A percentile compares a stretch with the other conserved stretches of the same genome.
These are phyloP conservation scores for Trichoderma erinaceum DNA, from an alignment of 495 filamentous ascomycete species.

Conservation along the genomic window DNA sequence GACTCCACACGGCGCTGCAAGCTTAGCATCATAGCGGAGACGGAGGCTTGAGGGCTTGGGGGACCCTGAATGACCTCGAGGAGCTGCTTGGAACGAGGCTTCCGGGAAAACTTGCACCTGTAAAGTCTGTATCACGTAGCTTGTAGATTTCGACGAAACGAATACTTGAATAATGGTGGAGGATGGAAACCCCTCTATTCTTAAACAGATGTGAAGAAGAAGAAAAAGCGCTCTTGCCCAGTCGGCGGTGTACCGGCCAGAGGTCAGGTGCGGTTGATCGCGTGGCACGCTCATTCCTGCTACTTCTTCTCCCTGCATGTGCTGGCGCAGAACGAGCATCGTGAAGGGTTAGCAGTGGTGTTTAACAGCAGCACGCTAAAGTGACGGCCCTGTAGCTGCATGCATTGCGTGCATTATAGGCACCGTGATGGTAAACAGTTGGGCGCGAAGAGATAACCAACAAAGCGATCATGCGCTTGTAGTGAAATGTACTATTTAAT, in stretches of 20 bases:
- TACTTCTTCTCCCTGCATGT: conserved; percentile 1
- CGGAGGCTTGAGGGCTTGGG: not conserved
- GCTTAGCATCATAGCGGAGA: conserved; percentile 8
- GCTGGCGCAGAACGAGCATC: not conserved
- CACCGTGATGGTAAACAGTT: not conserved
- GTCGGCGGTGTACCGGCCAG: not conserved
- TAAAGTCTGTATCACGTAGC: not conserved
- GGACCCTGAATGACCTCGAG: not conserved
- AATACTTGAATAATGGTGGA: not conserved
- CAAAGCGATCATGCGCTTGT: too few relatives aligned
- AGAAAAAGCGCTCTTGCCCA: not conserved
- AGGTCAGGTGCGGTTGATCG: conserved; percentile 4
- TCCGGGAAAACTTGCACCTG: not conserved
- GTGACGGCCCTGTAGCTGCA: not conserved
- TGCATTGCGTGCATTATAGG: not conserved
- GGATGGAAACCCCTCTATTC: too few relatives aligned
- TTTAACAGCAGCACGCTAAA: conserved; percentile 4
- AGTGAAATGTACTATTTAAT: too few relatives aligned
- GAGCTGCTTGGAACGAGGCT: not conserved
- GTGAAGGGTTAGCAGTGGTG: not conserved
- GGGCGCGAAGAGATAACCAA: too few relatives aligned
- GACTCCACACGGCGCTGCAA: conserved; percentile 6
- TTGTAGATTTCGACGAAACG: not conserved
- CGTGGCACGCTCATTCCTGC: conserved; percentile 4
- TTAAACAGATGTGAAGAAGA: not conserved